phyloP scores from a whole-genome alignment of 1,284 basidiomycete species.

The Schizophyllum amplum region DNA sequence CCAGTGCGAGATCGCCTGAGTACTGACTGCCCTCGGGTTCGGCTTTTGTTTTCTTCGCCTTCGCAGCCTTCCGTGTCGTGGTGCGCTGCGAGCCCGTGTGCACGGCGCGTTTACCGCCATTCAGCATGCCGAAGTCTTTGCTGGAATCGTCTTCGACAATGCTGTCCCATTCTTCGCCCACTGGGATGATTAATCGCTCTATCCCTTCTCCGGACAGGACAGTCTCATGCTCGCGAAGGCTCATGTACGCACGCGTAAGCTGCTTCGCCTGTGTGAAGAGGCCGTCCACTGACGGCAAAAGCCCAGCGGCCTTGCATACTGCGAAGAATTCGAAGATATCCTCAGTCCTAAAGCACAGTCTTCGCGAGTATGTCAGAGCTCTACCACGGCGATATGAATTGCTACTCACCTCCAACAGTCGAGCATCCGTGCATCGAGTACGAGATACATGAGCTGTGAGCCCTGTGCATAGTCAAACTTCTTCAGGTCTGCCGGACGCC shows the following conservation, averaged over 20 bases:
- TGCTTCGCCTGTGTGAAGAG: background rate
- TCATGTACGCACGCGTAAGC: background rate
- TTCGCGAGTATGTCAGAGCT: background rate
- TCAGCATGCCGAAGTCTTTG: background rate
- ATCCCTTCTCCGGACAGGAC: background rate
- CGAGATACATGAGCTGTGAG: slow-evolving; percentile 13
- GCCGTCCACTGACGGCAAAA: background rate
- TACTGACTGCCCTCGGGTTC: background rate
- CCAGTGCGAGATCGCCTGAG: slow-evolving; percentile 13
- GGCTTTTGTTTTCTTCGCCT: background rate
- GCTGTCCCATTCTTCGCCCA: background rate
- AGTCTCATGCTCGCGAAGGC: background rate
- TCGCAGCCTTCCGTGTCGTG: background rate
- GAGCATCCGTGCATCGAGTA: slow-evolving; percentile 21
- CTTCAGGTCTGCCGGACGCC: slow-evolving; percentile 18
- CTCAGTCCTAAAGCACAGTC: background rate
- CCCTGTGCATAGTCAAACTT: slow-evolving; percentile 23
- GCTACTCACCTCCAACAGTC: slow-evolving; percentile 21
- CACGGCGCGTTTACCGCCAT: background rate
- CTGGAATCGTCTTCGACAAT: background rate
- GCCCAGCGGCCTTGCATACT: background rate
- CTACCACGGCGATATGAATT: no score
- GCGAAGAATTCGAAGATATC: background rate
- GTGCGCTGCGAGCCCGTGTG: background rate
- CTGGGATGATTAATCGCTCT: background rate